Percentiles rank a stretch among this genome's conserved stretches.
Conservation (phyloP, 257 asterid genomes). For the Przewalskia tangutica region DNA sequence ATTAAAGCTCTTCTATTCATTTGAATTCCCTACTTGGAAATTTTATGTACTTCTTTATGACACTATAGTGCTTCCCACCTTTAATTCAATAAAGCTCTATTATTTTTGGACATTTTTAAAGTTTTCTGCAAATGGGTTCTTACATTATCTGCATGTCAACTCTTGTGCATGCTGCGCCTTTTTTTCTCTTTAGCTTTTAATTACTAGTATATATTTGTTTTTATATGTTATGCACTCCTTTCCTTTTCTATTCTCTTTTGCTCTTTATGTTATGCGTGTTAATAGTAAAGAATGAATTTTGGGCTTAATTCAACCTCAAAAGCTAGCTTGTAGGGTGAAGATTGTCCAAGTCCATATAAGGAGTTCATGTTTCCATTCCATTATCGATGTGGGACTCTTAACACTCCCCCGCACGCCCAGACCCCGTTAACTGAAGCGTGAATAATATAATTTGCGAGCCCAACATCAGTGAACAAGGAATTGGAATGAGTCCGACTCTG, state of each 20-base stretch:
- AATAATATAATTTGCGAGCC: too few species aligned
- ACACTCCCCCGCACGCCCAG: too few species aligned
- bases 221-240: neutral
- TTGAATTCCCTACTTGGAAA: slow-evolving; percentile 16
- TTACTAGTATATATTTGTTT: neutral
- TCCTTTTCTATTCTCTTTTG: neutral
- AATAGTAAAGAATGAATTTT: too few species aligned
- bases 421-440: too few species aligned
- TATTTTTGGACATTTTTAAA: slow-evolving; percentile 29
- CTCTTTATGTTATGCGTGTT: neutral
- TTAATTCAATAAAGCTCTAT: slow-evolving; percentile 39
- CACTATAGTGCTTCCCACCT: slow-evolving; percentile 53
- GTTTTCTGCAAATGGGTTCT: slow-evolving; percentile 42
- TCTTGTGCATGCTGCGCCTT: slow-evolving; percentile 30
- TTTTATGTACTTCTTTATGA: slow-evolving; percentile 20
- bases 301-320: too few species aligned
- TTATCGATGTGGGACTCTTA: too few species aligned
- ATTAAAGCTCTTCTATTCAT: slow-evolving; percentile 2
- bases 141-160: slow-evolving; percentile 46
- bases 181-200: neutral
- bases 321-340: too few species aligned
- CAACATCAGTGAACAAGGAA: too few species aligned
- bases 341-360: too few species aligned
- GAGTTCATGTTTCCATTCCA: too few species aligned
- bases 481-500: too few species aligned